Conservation (phyloP, 2,329 filamentous ascomycete genomes). For the Trichophyton benhamiae region DNA sequence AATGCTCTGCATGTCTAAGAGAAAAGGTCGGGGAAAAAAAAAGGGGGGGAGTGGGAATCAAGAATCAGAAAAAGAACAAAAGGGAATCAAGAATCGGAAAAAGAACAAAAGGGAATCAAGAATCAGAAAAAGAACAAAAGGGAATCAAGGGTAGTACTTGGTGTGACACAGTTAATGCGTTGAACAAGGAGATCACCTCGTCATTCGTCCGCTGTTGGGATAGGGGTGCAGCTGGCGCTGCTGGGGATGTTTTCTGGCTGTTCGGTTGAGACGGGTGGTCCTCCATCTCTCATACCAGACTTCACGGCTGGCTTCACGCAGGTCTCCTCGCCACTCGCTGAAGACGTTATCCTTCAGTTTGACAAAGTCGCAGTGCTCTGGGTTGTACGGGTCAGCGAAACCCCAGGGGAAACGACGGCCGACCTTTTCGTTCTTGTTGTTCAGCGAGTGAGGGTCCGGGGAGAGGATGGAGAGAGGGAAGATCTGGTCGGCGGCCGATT, state of each 20-base stretch:
- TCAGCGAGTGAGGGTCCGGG: conserved; percentile 66
- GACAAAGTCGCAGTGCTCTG: conserved; percentile 85
- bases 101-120: background rate
- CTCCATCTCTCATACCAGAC: conserved; percentile 96
- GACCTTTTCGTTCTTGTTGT: conserved; percentile 42
- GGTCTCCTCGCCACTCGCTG: conserved; percentile 78
- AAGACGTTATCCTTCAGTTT: conserved; percentile 87
- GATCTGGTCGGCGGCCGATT: conserved; percentile 41
- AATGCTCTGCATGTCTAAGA: background rate
- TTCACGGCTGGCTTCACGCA: conserved; percentile 80
- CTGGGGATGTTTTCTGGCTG: background rate
- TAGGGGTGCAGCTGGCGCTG: background rate
- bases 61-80: background rate
- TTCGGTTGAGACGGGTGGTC: conserved; percentile 39
- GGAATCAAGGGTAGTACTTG: background rate
- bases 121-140: background rate
- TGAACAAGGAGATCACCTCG: background rate
- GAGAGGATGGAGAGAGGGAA: conserved; percentile 88
- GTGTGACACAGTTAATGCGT: background rate
- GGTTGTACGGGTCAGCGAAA: conserved; percentile 85
- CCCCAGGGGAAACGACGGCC: conserved; percentile 94
- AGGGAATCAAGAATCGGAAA: background rate
- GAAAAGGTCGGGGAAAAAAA: background rate
- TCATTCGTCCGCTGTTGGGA: background rate
- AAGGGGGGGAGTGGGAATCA: too few species aligned